Conservation (phyloP, 1,139 yeast species). For the Kurtzmaniella quercitrusa region DNA sequence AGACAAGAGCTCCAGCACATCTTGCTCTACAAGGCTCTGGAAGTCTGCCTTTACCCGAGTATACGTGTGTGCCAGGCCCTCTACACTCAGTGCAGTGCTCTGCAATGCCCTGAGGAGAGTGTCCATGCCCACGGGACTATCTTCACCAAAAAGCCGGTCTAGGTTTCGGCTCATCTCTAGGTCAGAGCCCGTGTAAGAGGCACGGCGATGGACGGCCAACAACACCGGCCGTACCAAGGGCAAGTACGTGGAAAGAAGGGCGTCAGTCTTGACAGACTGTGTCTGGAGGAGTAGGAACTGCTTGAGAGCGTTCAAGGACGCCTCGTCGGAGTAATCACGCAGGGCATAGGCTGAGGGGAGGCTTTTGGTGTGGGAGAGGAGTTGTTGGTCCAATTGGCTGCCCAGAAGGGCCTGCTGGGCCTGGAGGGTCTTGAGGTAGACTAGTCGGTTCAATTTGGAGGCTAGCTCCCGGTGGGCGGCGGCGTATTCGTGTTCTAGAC, state of each 20-base stretch:
- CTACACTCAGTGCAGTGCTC: neutral
- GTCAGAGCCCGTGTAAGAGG: constrained; percentile 11
- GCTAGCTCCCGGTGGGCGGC: constrained; percentile 18
- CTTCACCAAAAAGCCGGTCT: neutral
- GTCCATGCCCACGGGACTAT: neutral
- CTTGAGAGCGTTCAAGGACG: neutral
- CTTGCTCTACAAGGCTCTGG: neutral
- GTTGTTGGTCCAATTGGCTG: neutral
- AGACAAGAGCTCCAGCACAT: neutral
- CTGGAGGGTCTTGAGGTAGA: constrained; percentile 19
- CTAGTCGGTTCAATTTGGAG: constrained; percentile 23
- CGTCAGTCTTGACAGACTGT: constrained; percentile 2
- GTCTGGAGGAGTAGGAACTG: constrained; percentile 4
- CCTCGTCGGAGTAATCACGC: neutral
- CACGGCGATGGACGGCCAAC: constrained; percentile 17
- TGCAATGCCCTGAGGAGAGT: neutral
- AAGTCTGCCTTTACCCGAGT: neutral
- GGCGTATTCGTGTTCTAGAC: constrained; percentile 20
- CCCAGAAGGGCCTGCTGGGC: neutral
- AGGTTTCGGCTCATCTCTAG: neutral
- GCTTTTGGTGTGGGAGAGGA: neutral
- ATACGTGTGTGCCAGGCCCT: neutral
- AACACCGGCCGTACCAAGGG: constrained; percentile 15
- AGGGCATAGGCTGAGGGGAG: neutral
- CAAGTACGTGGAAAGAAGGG: constrained; percentile 1